Evolutionary conservation across 2,329 filamentous ascomycete genomes (phyloP).

Genomic region (Arthroderma uncinatum): DNA sequence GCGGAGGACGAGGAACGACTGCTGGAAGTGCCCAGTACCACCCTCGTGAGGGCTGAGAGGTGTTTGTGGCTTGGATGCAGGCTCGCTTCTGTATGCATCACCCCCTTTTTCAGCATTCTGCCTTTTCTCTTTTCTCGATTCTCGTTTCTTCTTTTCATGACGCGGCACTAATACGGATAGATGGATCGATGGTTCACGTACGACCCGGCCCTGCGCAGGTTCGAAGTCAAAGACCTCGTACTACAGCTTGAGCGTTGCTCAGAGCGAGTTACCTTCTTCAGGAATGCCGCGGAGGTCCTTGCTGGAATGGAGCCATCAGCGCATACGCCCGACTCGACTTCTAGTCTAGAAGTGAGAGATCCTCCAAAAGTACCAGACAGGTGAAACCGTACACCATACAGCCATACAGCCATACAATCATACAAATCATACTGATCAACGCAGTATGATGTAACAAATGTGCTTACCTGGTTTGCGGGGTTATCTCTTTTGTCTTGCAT

Average conservation of each 20-base stretch:
- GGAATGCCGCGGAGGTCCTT: background rate
- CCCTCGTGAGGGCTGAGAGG: slow-evolving; percentile 39
- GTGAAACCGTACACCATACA: no score
- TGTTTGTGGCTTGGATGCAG: slow-evolving; percentile 41
- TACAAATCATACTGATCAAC: no score
- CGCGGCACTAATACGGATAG: slow-evolving; percentile 15
- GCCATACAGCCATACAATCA: no score
- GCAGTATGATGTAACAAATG: no score
- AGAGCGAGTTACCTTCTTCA: slow-evolving; percentile 3
- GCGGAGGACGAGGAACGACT: slow-evolving; percentile 46
- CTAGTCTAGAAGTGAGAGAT: no score
- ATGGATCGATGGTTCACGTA: slow-evolving; percentile 34
- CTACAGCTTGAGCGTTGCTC: slow-evolving; percentile 9
- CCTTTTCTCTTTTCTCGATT: background rate
- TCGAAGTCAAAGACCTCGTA: slow-evolving; percentile 26
- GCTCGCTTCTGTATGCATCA: slow-evolving; percentile 26
- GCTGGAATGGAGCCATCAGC: no score
- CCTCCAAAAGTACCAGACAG: no score
- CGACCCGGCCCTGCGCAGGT: slow-evolving; percentile 21
- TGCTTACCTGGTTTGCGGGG: no score
- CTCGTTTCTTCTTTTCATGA: background rate
- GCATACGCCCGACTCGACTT: no score
- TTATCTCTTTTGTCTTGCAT: no score
- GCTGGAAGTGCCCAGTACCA: slow-evolving; percentile 41
- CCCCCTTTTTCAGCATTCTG: no score